phyloP scores from a whole-genome alignment of 169 alveolate species.

The Perkinsus marinus region DNA sequence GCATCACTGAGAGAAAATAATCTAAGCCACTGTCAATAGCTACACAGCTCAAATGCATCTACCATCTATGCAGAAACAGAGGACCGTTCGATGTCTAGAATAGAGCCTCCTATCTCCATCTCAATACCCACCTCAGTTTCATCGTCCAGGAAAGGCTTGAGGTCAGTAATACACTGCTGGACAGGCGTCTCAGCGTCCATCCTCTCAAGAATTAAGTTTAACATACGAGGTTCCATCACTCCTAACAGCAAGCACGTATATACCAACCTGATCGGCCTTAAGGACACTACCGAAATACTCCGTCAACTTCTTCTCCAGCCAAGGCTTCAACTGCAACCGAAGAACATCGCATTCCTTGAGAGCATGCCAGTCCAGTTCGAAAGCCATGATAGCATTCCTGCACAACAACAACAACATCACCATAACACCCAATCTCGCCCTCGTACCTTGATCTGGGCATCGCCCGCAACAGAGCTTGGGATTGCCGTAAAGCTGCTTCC shows the following conservation, averaged over 20 bases:
- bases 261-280: too few species aligned
- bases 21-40: too few species aligned
- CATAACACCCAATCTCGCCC: too few species aligned
- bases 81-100: too few species aligned
- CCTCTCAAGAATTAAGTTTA: not conserved
- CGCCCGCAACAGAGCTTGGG: not conserved
- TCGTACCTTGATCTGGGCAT: not conserved
- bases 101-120: too few species aligned
- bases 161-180: not conserved
- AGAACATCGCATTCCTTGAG: not conserved
- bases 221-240: not conserved
- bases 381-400: not conserved
- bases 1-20: too few species aligned
- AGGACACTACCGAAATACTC: not conserved
- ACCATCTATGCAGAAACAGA: too few species aligned
- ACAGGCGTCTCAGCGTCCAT: not conserved
- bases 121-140: not conserved
- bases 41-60: too few species aligned
- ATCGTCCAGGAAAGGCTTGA: not conserved
- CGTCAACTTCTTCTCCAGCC: not conserved
- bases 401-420: not conserved
- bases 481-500: not conserved
- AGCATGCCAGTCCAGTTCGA: not conserved
- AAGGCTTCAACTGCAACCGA: not conserved
- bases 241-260: too few species aligned